phyloP scores from a whole-genome alignment of 257 asterid species.

The Jaltomata sinuosa region DNA sequence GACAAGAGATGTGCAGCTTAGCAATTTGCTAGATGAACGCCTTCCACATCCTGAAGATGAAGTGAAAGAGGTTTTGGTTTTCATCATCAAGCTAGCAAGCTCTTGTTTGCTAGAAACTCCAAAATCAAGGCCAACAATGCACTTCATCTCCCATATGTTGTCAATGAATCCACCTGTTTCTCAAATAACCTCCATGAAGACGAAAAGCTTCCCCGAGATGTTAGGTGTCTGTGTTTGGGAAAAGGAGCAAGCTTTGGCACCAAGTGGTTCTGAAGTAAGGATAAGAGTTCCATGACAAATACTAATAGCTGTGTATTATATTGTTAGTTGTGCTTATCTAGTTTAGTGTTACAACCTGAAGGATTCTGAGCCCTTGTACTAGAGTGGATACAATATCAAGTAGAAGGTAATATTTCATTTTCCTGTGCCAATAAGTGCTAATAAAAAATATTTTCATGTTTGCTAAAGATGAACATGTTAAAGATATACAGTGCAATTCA shows the following conservation, averaged over 20 bases:
- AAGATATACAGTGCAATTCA: background rate
- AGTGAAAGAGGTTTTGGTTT: background rate
- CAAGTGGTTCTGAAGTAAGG: background rate
- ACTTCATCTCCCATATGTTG: background rate
- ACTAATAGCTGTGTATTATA: too few relatives aligned
- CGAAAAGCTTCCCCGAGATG: background rate
- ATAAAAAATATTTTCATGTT: background rate
- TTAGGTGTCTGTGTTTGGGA: background rate
- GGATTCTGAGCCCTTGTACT: background rate
- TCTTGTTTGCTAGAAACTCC: background rate
- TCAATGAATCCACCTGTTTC: background rate
- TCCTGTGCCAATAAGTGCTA: background rate
- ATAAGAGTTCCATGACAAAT: too few relatives aligned
- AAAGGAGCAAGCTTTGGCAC: background rate
- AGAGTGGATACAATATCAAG: too few relatives aligned
- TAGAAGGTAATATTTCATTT: background rate
- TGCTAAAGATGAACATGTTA: background rate
- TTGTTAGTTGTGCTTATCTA: background rate
- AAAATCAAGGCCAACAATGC: conserved; percentile 1
- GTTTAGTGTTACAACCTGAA: background rate
- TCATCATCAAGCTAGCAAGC: background rate
- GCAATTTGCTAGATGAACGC: background rate
- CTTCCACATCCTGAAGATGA: background rate
- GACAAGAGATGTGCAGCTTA: background rate
- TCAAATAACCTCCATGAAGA: background rate